These are phyloP conservation scores for Wickerhamiella domercqiae DNA, from an alignment of 805 yeast species.

Conservation along the genomic window DNA sequence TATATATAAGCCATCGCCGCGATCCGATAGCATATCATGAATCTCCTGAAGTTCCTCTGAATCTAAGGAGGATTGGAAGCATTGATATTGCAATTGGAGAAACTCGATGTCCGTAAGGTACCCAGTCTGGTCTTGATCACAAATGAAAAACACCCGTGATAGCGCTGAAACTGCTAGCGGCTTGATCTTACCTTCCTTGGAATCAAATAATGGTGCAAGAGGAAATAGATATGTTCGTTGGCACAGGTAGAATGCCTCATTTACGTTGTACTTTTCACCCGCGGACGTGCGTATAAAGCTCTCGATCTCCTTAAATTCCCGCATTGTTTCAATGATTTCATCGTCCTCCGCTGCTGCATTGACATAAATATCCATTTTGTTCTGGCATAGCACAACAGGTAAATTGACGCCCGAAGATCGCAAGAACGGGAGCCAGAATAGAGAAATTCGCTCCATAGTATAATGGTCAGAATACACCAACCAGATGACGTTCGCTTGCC, in stretches of 20 bases:
- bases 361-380: slow-evolving; percentile 32
- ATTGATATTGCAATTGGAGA: slow-evolving; percentile 48
- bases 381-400: slow-evolving; percentile 84
- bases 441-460: slow-evolving; percentile 78
- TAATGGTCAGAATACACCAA: slow-evolving; percentile 89
- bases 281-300: slow-evolving; percentile 85
- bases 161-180: slow-evolving; percentile 64
- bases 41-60: slow-evolving; percentile 26
- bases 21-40: slow-evolving; percentile 24
- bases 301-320: slow-evolving; percentile 88
- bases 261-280: slow-evolving; percentile 65
- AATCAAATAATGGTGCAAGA: slow-evolving; percentile 78
- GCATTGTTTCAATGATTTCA: slow-evolving; percentile 70
- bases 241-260: slow-evolving; percentile 83
- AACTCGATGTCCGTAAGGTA: slow-evolving; percentile 58
- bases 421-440: slow-evolving; percentile 90
- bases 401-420: slow-evolving; percentile 85
- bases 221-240: slow-evolving; percentile 90
- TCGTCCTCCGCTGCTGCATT: slow-evolving; percentile 19
- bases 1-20: slow-evolving; percentile 12
- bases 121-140: slow-evolving; percentile 88
- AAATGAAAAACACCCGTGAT: slow-evolving; percentile 61
- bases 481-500: slow-evolving; percentile 84
- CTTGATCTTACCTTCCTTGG: slow-evolving; percentile 73
- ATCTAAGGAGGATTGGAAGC: slow-evolving; percentile 49